These are phyloP conservation scores for Leccinum holopus DNA, from an alignment of 1,284 basidiomycete species.

Conservation along the genomic window DNA sequence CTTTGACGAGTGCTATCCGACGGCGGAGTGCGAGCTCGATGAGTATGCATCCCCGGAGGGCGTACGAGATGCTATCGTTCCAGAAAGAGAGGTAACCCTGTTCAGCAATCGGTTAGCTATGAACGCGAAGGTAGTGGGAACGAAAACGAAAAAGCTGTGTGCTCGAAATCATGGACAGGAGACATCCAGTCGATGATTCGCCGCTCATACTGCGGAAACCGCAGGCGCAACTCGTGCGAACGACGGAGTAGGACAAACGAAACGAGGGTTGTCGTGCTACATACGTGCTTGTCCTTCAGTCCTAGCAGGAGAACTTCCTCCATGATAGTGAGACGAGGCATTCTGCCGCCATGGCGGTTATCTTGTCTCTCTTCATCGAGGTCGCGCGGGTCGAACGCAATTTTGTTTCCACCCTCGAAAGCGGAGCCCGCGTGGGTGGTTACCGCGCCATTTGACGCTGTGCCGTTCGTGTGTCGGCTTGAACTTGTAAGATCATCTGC, in stretches of 20 bases:
- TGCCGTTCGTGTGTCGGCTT: conserved; percentile 32
- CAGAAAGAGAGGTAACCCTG: conserved; percentile 94
- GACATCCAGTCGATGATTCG: not conserved
- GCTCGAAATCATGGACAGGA: conserved; percentile 6
- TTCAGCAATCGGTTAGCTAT: conserved; percentile 24
- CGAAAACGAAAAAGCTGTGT: not conserved
- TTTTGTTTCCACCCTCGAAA: conserved; percentile 78
- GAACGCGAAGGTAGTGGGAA: conserved; percentile 26
- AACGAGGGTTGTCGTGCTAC: conserved; percentile 24
- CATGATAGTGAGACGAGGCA: conserved; percentile 88
- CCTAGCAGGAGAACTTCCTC: conserved; percentile 95
- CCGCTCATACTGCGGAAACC: conserved; percentile 24
- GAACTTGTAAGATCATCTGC: conserved; percentile 35
- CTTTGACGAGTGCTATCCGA: conserved; percentile 85
- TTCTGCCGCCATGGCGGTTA: conserved; percentile 61
- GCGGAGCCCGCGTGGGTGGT: conserved; percentile 68
- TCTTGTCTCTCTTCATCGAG: conserved; percentile 77
- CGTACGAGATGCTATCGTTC: conserved; percentile 99
- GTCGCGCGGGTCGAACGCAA: conserved; percentile 95
- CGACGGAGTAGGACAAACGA: not conserved
- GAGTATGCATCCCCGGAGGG: conserved; percentile 90
- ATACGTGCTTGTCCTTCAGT: conserved; percentile 84
- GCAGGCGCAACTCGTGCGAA: conserved; percentile 9
- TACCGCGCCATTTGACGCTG: conserved; percentile 29
- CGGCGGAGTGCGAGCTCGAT: conserved; percentile 90